A percentile compares a stretch with the other conserved stretches of the same genome.
Conservation (phyloP, 2,329 filamentous ascomycete species). For the Emergomyces africanus region DNA sequence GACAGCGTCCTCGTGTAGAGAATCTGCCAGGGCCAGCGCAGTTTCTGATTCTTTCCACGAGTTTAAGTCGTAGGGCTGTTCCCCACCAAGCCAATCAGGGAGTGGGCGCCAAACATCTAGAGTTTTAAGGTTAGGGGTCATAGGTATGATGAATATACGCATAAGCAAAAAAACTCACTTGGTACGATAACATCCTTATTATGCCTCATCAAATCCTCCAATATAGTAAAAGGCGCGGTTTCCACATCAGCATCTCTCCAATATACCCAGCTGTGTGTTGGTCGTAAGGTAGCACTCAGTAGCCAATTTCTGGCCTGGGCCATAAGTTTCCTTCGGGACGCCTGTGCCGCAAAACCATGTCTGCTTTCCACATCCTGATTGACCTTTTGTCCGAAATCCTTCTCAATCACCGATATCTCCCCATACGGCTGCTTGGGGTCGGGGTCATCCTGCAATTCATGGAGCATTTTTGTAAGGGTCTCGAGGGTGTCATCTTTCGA, state of each 20-base stretch:
- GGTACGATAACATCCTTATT: constrained; percentile 98
- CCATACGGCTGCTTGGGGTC: constrained; percentile 77
- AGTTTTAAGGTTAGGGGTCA: constrained; percentile 16
- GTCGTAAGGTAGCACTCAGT: constrained; percentile 78
- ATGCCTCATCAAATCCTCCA: constrained; percentile 96
- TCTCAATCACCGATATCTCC: constrained; percentile 95
- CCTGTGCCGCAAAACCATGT: constrained; percentile 94
- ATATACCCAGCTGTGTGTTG: constrained; percentile 98
- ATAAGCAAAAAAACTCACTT: constrained; percentile 53
- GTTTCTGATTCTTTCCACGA: constrained; percentile 99
- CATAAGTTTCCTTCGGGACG: constrained; percentile 89
- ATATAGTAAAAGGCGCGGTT: constrained; percentile 88
- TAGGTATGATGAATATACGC: background rate
- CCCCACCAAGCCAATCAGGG: constrained; percentile 95
- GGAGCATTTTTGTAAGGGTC: constrained; percentile 61
- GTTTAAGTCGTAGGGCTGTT: constrained; percentile 96
- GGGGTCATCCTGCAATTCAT: constrained; percentile 64
- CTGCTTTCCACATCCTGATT: constrained; percentile 96
- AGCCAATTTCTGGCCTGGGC: constrained; percentile 96
- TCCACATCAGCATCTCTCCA: constrained; percentile 99
- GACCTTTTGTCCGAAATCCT: constrained; percentile 97
- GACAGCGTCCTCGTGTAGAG: constrained; percentile 91
- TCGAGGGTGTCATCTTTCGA: constrained; percentile 83
- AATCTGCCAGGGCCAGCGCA: constrained; percentile 82
- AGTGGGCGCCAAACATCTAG: constrained; percentile 95